A percentile compares a stretch with the other conserved stretches of the same genome.
Evolutionary conservation across 768 basidiomycete species (phyloP).

Genomic region (Daedaleopsis nitida): DNA sequence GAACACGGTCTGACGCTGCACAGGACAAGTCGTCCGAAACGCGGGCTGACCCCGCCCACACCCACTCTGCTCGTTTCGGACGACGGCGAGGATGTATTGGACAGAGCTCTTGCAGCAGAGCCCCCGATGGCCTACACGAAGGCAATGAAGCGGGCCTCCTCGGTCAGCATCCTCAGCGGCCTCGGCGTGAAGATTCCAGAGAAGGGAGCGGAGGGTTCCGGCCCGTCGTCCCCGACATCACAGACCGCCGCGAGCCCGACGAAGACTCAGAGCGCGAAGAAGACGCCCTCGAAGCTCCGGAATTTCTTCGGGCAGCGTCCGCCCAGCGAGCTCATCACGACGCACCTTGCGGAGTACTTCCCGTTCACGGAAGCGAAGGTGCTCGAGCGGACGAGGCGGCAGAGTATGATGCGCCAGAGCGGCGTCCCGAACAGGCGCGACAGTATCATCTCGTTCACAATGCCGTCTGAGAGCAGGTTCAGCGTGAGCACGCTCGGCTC

Average conservation of each 20-base stretch:
- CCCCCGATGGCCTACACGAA: conserved; percentile 29
- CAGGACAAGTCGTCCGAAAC: conserved; percentile 46
- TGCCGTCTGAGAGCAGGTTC: conserved; percentile 53
- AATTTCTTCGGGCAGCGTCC: conserved; percentile 99
- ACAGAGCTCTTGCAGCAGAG: conserved; percentile 19
- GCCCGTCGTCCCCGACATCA: conserved; percentile 36
- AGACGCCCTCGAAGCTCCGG: conserved; percentile 67
- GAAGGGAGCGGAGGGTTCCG: conserved; percentile 49
- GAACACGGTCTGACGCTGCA: conserved; percentile 81
- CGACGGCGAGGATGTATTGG: conserved; percentile 35
- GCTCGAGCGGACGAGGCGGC: conserved; percentile 81
- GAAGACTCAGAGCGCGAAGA: conserved; percentile 25
- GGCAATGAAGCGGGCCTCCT: conserved; percentile 88
- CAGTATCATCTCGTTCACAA: conserved; percentile 48
- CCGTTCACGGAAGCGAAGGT: conserved; percentile 91
- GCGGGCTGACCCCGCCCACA: conserved; percentile 41
- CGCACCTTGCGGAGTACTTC: conserved; percentile 93
- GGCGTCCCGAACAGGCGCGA: conserved; percentile 52
- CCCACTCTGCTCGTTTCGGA: conserved; percentile 47
- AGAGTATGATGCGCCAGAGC: conserved; percentile 79
- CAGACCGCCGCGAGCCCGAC: conserved; percentile 39
- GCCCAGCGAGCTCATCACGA: conserved; percentile 95
- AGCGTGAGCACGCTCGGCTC: conserved; percentile 58
- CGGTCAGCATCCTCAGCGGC: conserved; percentile 91
- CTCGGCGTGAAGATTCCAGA: conserved; percentile 87